Conservation (phyloP, 2,329 filamentous ascomycete species). For the Fusarium heterosporum region DNA sequence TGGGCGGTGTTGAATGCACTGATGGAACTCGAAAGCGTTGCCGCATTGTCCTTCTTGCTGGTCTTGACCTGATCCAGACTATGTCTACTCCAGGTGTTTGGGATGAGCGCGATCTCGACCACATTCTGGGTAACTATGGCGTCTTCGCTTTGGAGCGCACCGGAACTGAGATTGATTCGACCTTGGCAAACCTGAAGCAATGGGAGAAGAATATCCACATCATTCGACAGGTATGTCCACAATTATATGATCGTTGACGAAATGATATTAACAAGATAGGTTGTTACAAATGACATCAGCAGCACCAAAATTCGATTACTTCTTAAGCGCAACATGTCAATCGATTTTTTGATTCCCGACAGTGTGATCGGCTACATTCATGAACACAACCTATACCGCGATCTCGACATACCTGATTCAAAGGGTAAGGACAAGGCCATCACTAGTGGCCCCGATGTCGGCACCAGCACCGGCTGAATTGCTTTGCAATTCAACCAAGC, state of each 20-base stretch:
- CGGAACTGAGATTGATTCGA: conserved; percentile 90
- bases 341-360: conserved; percentile 77
- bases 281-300: conserved; percentile 85
- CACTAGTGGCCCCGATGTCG: conserved; percentile 26
- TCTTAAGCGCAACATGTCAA: conserved; percentile 81
- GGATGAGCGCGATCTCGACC: conserved; percentile 85
- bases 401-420: conserved; percentile 51
- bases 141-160: conserved; percentile 89
- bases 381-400: conserved; percentile 72
- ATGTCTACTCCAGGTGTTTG: conserved; percentile 82
- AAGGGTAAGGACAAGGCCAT: conserved; percentile 45
- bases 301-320: conserved; percentile 85
- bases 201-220: conserved; percentile 90
- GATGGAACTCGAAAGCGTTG: conserved; percentile 75
- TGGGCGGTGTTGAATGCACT: conserved; percentile 79
- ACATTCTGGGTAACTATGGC: conserved; percentile 86
- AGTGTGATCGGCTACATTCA: conserved; percentile 81
- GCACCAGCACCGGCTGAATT: conserved; percentile 48
- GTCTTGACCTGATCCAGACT: conserved; percentile 79
- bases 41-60: conserved; percentile 84
- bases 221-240: conserved; percentile 67
- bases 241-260: not conserved
- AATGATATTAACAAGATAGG: conserved; percentile 53
- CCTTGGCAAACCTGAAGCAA: conserved; percentile 80
- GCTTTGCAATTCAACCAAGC: not conserved